A percentile compares a stretch with the other conserved stretches of the same genome.
phyloP scores from a whole-genome alignment of 495 filamentous ascomycete species.

The Tuber microsphaerosporum region DNA sequence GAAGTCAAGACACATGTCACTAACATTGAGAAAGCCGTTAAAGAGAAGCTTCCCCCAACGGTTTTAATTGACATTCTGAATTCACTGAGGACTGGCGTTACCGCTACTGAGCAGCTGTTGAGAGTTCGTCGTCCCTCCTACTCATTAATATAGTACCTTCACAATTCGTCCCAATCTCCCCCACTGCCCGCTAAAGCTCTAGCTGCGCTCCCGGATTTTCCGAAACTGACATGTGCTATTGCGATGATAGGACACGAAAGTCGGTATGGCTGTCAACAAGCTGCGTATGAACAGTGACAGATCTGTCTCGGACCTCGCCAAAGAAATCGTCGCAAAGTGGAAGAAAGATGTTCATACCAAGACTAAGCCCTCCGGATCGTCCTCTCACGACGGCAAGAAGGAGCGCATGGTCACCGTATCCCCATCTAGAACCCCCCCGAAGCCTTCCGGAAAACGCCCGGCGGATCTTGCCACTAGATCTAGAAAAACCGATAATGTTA shows the following conservation, averaged over 20 bases:
- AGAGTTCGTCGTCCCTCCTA: constrained; percentile 49
- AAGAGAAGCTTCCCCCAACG: constrained; percentile 57
- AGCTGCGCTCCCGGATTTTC: background rate
- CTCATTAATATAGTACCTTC: background rate
- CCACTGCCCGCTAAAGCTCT: background rate
- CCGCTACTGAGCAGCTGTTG: constrained; percentile 79
- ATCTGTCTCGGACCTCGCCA: constrained; percentile 64
- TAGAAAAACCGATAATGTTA: constrained; percentile 71
- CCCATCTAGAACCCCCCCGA: constrained; percentile 47
- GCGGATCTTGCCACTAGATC: constrained; percentile 72
- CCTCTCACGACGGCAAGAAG: constrained; percentile 46
- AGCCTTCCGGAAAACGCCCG: constrained; percentile 39
- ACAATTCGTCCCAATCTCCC: background rate
- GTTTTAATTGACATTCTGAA: constrained; percentile 63
- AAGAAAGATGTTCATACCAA: constrained; percentile 66
- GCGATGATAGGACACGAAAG: constrained; percentile 62
- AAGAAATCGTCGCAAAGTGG: constrained; percentile 83
- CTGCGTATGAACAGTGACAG: constrained; percentile 66
- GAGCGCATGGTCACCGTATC: constrained; percentile 46
- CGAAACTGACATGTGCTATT: background rate
- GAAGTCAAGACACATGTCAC: constrained; percentile 67
- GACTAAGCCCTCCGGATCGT: constrained; percentile 54
- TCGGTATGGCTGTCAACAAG: constrained; percentile 81
- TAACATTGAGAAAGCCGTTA: constrained; percentile 68
- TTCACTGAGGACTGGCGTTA: constrained; percentile 66